Conservation (phyloP, 805 yeast genomes). For the Cyberlindnera samutprakarnensis region DNA sequence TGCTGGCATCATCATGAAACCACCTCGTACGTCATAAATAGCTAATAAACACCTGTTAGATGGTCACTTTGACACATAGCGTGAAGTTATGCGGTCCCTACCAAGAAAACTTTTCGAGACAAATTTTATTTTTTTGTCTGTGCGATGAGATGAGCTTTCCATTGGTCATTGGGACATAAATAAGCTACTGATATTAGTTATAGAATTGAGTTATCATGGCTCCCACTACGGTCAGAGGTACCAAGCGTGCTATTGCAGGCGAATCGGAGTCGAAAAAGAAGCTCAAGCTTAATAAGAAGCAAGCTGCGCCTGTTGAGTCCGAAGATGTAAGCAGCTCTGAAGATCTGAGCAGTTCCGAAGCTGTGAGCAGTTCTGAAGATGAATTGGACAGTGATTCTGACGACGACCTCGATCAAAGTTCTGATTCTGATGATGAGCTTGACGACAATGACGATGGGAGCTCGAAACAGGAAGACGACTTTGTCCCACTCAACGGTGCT, state of each 20-base stretch:
- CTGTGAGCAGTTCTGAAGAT: slow-evolving; percentile 13
- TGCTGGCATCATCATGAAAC: slow-evolving; percentile 27
- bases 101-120: slow-evolving; percentile 2
- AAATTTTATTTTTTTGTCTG: neutral
- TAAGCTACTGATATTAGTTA: too few species aligned
- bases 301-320: slow-evolving; percentile 20
- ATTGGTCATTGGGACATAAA: too few species aligned
- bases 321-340: slow-evolving; percentile 24
- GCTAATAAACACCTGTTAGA: too few species aligned
- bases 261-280: slow-evolving; percentile 9
- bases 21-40: slow-evolving; percentile 20
- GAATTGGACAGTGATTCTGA: slow-evolving; percentile 14
- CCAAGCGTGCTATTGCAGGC: slow-evolving; percentile 15
- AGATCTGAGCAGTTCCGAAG: slow-evolving; percentile 3
- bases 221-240: slow-evolving; percentile 11
- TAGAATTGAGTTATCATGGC: too few species aligned
- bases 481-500: slow-evolving; percentile 23
- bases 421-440: slow-evolving; percentile 23
- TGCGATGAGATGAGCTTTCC: too few species aligned
- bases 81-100: too few species aligned
- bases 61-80: too few species aligned
- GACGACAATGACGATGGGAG: slow-evolving; percentile 25
- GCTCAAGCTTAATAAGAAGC: slow-evolving; percentile 9
- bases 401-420: slow-evolving; percentile 14
- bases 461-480: slow-evolving; percentile 4